Evolutionary conservation across 176 grass and related monocot species (phyloP).

Genomic region (Ampelocalamus luodianensis): DNA sequence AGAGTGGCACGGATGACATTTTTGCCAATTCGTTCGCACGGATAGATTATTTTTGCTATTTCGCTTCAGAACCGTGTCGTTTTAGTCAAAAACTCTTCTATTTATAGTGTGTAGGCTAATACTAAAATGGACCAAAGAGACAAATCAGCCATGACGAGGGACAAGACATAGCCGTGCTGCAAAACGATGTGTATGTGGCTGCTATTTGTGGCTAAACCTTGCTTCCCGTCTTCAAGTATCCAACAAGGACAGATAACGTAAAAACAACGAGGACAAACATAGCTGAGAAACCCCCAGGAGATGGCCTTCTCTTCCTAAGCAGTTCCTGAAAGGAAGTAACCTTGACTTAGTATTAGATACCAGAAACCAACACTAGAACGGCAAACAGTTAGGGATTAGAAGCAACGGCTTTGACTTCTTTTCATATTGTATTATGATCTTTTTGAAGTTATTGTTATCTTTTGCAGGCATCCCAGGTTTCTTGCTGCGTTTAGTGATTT

Average conservation of each 20-base stretch:
- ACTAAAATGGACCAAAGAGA: neutral
- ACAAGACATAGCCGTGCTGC: neutral
- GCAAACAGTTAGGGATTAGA: neutral
- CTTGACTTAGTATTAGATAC: constrained; percentile 20
- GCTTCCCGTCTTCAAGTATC: constrained; percentile 55
- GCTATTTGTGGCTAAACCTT: constrained; percentile 30
- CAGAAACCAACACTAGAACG: neutral
- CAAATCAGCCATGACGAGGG: neutral
- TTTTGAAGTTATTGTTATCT: neutral
- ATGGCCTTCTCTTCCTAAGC: constrained; percentile 40
- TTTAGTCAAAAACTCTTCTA: neutral
- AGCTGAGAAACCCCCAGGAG: constrained; percentile 53
- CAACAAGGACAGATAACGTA: constrained; percentile 47
- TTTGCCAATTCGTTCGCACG: no score
- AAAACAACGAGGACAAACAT: constrained; percentile 54
- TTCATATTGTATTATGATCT: neutral
- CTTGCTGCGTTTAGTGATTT: neutral
- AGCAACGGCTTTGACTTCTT: neutral
- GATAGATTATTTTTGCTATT: no score
- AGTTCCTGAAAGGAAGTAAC: constrained; percentile 50
- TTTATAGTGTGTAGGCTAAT: constrained; percentile 33
- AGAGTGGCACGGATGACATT: no score
- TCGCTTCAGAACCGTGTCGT: no score
- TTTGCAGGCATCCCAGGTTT: neutral
- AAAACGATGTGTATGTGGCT: neutral